Conservation (phyloP, 805 yeast genomes). For the Candida berthetii region DNA sequence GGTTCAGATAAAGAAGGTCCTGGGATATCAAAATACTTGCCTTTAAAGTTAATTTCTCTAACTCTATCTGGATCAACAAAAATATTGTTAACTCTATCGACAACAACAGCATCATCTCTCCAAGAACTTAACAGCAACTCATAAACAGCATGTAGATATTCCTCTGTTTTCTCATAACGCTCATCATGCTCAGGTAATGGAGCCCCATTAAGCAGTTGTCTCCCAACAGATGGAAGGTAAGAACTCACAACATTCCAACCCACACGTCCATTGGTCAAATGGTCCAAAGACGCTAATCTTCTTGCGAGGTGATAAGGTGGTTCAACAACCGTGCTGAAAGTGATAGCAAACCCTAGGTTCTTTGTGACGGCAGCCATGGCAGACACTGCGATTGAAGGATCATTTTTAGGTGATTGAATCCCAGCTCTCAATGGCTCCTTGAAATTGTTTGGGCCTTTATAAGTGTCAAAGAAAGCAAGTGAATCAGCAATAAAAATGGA, state of each 20-base stretch:
- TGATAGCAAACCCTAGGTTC: conserved; percentile 29
- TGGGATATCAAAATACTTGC: conserved; percentile 29
- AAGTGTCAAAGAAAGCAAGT: conserved; percentile 30
- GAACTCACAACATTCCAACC: conserved; percentile 38
- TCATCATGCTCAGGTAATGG: conserved; percentile 31
- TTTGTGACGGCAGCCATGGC: conserved; percentile 35
- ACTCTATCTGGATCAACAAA: conserved; percentile 27
- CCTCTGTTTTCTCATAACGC: conserved; percentile 31
- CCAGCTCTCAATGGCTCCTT: conserved; percentile 8
- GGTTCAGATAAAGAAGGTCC: conserved; percentile 33
- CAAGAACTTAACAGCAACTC: conserved; percentile 29
- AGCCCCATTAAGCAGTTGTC: conserved; percentile 27
- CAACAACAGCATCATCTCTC: conserved; percentile 26
- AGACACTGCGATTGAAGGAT: conserved; percentile 29
- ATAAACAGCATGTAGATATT: conserved; percentile 30
- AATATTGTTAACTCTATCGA: conserved; percentile 15
- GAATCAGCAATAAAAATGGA: conserved; percentile 31
- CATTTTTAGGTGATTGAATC: conserved; percentile 27
- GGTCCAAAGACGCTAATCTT: conserved; percentile 34
- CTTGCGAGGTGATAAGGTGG: conserved; percentile 32
- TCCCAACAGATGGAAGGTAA: conserved; percentile 31
- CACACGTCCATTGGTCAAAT: conserved; percentile 32
- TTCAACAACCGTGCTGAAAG: conserved; percentile 33
- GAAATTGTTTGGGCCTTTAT: conserved; percentile 16
- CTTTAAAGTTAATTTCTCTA: conserved; percentile 28